Base-by-base conservation (phyloP, 768 basidiomycete genomes). In the Xerocomellus amylosporus region DNA sequence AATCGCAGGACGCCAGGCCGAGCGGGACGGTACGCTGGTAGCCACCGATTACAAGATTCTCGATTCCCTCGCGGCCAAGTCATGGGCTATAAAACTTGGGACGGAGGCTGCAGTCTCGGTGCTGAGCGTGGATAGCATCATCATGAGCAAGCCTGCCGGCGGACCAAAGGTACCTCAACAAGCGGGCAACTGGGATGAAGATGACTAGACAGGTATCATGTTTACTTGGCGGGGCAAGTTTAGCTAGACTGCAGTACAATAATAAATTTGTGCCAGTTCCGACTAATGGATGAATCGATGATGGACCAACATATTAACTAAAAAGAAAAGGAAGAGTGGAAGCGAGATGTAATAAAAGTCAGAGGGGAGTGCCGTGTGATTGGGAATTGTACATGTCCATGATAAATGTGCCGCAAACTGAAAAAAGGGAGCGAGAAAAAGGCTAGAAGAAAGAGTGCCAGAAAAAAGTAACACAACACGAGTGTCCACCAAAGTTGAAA, bases 71-170 rank as follows among this genome's bases (percentile, higher is more conserved):
- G 90, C 85, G 9, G 89, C 92, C 17, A 96, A 95, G 71, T 76
- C 85, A 5, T 96, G 93, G 93, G 93, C 92, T 2, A 83, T 97
- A 62, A 79, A 82, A 54, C 81, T 94, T n/a, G 94, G 88, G 15
- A 93, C 93, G 0, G 93, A 97, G 67, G 92, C 93, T 17, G 93
- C 94, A 1, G 80, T 90, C 38, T 87, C 91, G 0, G 90, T 97
- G 30, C 82, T 99, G 51, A 89, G 88, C 58, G 97, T 99, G 8
- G 97, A 99, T 73, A 93, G 90, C 66, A 98, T 98, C 69, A 97
- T 98, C 75, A 93, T 95, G 84, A 91, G 89, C 75, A 93, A 92
- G 67, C 88, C 89, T n/a, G 89, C 90, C 0, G 90, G 90, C 30
- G 90, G 90, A 46, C 90, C 90, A 45, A 93, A 91, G 69, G 77